These are phyloP conservation scores for Neobulgaria alba DNA, from an alignment of 2,329 filamentous ascomycete genomes.

Conservation along the genomic window DNA sequence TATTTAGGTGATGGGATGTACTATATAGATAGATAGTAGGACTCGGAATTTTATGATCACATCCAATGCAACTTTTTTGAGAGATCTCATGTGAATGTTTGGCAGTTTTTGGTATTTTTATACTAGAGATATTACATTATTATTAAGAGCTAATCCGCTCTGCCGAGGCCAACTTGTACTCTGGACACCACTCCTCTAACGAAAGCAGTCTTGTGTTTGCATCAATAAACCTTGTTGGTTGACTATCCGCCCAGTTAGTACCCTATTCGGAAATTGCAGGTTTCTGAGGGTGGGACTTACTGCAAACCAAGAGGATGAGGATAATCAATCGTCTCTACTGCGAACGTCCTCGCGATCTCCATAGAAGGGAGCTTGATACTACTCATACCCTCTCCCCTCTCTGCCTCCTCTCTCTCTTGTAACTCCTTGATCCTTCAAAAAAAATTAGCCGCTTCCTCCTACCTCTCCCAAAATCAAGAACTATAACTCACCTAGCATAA, in stretches of 20 bases:
- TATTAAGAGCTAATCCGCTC: background rate
- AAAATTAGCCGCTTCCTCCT: no score
- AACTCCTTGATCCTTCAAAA: conserved; percentile 17
- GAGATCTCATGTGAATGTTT: no score
- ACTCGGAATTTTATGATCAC: no score
- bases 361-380: conserved; percentile 19
- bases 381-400: conserved; percentile 6
- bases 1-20: background rate
- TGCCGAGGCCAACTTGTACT: conserved; percentile 17
- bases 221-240: conserved; percentile 17
- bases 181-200: conserved; percentile 22
- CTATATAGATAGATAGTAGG: no score
- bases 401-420: conserved; percentile 10
- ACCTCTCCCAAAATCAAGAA: background rate
- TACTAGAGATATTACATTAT: no score
- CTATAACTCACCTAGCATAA: conserved; percentile 11
- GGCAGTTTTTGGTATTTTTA: no score
- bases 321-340: conserved; percentile 24
- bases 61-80: no score
- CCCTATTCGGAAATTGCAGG: background rate
- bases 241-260: conserved; percentile 12
- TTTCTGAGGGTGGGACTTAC: conserved; percentile 8
- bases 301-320: conserved; percentile 24
- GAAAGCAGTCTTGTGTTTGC: conserved; percentile 6
- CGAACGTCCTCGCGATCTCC: conserved; percentile 24